Percentiles rank a stretch among this genome's conserved stretches.
These are phyloP conservation scores for Phanerochaete carnosa DNA, from an alignment of 768 basidiomycete genomes.

Conservation along the genomic window DNA sequence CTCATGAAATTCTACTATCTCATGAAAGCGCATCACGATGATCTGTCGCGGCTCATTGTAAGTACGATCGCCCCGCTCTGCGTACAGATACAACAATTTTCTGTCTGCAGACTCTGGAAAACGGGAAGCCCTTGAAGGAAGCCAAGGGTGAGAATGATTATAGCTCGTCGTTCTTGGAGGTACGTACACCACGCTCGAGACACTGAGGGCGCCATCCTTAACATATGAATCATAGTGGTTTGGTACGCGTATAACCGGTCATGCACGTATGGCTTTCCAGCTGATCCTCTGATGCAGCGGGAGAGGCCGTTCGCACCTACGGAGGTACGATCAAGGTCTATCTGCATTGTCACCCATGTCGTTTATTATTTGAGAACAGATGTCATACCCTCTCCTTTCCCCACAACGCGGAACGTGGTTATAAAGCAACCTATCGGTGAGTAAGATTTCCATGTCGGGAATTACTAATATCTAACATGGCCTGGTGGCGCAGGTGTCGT, in stretches of 20 bases:
- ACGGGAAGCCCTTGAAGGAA: slow-evolving; percentile 88
- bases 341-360: not conserved
- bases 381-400: slow-evolving; percentile 73
- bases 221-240: slow-evolving; percentile 58
- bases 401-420: slow-evolving; percentile 75
- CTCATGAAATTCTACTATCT: slow-evolving; percentile 74
- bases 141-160: slow-evolving; percentile 86
- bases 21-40: slow-evolving; percentile 83
- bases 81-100: not conserved
- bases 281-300: slow-evolving; percentile 25
- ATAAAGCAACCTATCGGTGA: slow-evolving; percentile 91
- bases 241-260: slow-evolving; percentile 41
- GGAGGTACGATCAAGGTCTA: slow-evolving; percentile 52
- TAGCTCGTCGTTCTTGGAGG: slow-evolving; percentile 82
- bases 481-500: slow-evolving; percentile 40
- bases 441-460: slow-evolving; percentile 18
- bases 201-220: slow-evolving; percentile 8
- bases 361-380: slow-evolving; percentile 38
- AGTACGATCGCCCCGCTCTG: slow-evolving; percentile 24
- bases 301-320: slow-evolving; percentile 88
- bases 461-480: slow-evolving; percentile 32
- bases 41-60: slow-evolving; percentile 83
- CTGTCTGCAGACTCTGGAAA: slow-evolving; percentile 75
- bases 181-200: slow-evolving; percentile 30
- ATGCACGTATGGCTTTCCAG: not conserved